These are phyloP conservation scores for Hypoxylon sp. DNA, from an alignment of 2,329 filamentous ascomycete genomes.

Conservation along the genomic window DNA sequence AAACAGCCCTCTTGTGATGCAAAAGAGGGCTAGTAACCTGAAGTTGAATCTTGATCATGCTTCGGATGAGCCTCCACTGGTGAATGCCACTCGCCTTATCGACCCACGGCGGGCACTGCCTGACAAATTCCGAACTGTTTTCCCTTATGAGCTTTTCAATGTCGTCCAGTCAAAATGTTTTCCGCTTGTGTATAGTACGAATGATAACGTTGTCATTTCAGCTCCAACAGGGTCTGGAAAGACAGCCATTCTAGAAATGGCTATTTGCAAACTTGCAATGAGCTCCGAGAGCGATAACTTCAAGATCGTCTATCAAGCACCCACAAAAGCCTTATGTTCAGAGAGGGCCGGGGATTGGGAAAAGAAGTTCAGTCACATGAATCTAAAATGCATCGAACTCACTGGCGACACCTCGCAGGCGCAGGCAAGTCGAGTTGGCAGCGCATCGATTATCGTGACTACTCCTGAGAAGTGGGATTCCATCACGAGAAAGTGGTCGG, in stretches of 20 bases:
- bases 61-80: slow-evolving; percentile 54
- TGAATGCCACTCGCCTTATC: slow-evolving; percentile 59
- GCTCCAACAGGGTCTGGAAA: slow-evolving; percentile 90
- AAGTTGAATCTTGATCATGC: slow-evolving; percentile 50
- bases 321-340: slow-evolving; percentile 85
- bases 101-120: slow-evolving; percentile 69
- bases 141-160: slow-evolving; percentile 83
- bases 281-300: slow-evolving; percentile 70
- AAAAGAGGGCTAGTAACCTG: slow-evolving; percentile 44
- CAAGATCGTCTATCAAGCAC: slow-evolving; percentile 89
- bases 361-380: slow-evolving; percentile 77
- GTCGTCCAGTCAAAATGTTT: slow-evolving; percentile 88
- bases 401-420: slow-evolving; percentile 83
- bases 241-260: slow-evolving; percentile 84
- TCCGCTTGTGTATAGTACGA: slow-evolving; percentile 72
- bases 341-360: slow-evolving; percentile 85
- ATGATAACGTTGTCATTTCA: slow-evolving; percentile 84
- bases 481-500: slow-evolving; percentile 88
- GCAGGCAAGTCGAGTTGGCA: slow-evolving; percentile 78
- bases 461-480: slow-evolving; percentile 95
- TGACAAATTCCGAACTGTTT: slow-evolving; percentile 77
- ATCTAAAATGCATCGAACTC: slow-evolving; percentile 79
- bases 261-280: slow-evolving; percentile 79
- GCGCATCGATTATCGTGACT: slow-evolving; percentile 85
- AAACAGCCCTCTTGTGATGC: slow-evolving; percentile 32